Conservation (phyloP, 768 basidiomycete species). For the Leucosporidium scottii region DNA sequence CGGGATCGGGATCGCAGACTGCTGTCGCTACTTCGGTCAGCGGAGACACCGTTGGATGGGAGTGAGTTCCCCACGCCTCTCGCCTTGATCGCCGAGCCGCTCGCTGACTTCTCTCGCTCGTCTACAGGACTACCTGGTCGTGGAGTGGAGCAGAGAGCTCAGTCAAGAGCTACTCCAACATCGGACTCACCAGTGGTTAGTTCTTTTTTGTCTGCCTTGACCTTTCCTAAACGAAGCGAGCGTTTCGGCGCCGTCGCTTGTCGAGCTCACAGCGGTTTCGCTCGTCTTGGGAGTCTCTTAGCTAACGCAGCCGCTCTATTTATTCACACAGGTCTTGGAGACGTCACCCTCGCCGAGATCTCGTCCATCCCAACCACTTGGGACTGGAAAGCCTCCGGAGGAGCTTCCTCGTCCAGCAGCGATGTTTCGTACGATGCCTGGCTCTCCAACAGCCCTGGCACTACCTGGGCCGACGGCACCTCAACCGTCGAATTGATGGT, state of each 20-base stretch:
- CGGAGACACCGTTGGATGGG: not conserved
- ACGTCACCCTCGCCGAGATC: not conserved
- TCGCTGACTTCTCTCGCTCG: not conserved
- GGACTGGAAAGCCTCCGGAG: not conserved
- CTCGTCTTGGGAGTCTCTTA: too few species aligned
- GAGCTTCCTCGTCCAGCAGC: not conserved
- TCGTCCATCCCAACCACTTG: not conserved
- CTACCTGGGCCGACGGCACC: not conserved
- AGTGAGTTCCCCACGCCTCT: not conserved
- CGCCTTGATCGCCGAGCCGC: not conserved
- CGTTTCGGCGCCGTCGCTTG: too few species aligned
- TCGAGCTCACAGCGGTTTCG: too few species aligned
- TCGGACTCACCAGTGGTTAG: not conserved
- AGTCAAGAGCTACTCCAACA: not conserved
- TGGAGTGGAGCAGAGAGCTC: not conserved
- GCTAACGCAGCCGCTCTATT: not conserved
- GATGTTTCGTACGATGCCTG: constrained; percentile 1
- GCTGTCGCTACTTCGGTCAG: not conserved
- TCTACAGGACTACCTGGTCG: not conserved
- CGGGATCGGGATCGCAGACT: not conserved
- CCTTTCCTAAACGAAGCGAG: too few species aligned
- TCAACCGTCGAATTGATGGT: not conserved
- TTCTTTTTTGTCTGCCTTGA: not conserved
- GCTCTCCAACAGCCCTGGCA: not conserved
- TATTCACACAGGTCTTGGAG: not conserved